Conservation (phyloP, 352 stramenopile species). For the Globisporangium iwayamae region DNA sequence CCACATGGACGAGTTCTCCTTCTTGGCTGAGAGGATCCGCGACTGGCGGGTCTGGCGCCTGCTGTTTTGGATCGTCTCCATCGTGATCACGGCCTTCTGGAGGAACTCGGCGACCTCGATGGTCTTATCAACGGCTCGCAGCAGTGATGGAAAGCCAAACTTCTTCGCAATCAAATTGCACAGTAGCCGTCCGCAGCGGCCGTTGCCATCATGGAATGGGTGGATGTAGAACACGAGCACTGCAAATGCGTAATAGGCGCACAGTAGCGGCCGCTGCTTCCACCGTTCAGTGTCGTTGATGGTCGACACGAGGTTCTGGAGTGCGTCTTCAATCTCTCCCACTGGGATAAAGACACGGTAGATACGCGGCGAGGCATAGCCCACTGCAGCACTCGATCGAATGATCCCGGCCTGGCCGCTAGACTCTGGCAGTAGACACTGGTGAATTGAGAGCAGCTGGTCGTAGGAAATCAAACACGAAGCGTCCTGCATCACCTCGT, state of each 20-base stretch:
- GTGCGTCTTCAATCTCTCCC: slow-evolving; percentile 47
- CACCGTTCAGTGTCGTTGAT: slow-evolving; percentile 46
- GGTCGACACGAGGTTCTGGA: slow-evolving; percentile 37
- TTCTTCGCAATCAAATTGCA: slow-evolving; percentile 79
- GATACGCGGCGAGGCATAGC: slow-evolving; percentile 72
- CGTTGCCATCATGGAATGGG: slow-evolving; percentile 84
- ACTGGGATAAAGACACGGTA: slow-evolving; percentile 78
- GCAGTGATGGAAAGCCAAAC: slow-evolving; percentile 49
- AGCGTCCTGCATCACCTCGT: slow-evolving; percentile 57
- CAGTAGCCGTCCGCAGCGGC: slow-evolving; percentile 64
- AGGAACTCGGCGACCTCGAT: slow-evolving; percentile 74
- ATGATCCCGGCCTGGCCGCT: slow-evolving; percentile 48
- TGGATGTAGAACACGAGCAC: slow-evolving; percentile 84
- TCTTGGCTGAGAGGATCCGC: slow-evolving; percentile 47
- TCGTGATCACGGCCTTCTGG: slow-evolving; percentile 66
- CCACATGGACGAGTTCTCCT: slow-evolving; percentile 82
- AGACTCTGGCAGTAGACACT: slow-evolving; percentile 40
- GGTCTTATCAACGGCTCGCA: slow-evolving; percentile 76
- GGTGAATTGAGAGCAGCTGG: slow-evolving; percentile 57
- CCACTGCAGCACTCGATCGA: slow-evolving; percentile 56
- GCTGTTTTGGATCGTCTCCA: slow-evolving; percentile 64
- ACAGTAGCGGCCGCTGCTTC: slow-evolving; percentile 50
- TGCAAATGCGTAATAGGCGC: slow-evolving; percentile 75
- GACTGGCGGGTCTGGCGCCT: slow-evolving; percentile 43
- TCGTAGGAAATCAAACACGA: slow-evolving; percentile 49